These are phyloP conservation scores for Clarireedia paspali DNA, from an alignment of 2,329 filamentous ascomycete genomes.

Conservation along the genomic window DNA sequence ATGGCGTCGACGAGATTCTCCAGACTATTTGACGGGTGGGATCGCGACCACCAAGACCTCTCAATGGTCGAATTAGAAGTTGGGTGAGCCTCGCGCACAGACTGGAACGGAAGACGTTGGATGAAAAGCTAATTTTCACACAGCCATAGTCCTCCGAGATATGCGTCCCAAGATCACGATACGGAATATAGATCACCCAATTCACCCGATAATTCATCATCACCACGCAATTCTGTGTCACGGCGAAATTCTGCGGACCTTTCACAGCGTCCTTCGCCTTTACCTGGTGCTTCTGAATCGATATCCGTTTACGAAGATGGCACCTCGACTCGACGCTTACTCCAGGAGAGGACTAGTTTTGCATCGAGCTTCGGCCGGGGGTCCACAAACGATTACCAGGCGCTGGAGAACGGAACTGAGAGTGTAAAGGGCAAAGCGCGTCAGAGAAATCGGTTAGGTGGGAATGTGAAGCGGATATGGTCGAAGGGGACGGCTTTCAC, in stretches of 20 bases:
- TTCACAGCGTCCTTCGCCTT: neutral
- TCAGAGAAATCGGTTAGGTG: neutral
- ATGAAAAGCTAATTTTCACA: neutral
- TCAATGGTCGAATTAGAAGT: slow-evolving; percentile 3
- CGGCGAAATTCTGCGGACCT: neutral
- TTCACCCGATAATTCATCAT: no score
- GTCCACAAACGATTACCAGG: neutral
- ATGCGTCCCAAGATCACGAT: neutral
- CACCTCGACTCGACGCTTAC: neutral
- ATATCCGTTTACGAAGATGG: neutral
- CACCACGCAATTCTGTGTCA: no score
- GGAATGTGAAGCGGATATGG: slow-evolving; percentile 5
- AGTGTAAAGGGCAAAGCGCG: neutral
- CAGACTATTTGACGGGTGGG: slow-evolving; percentile 11
- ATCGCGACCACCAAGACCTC: slow-evolving; percentile 4
- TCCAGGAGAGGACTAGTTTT: neutral
- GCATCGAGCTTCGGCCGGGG: neutral
- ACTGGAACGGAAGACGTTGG: neutral
- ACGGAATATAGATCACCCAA: neutral
- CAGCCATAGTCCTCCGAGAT: neutral
- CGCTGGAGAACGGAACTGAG: neutral
- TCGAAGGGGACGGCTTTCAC: neutral
- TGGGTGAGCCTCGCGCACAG: neutral
- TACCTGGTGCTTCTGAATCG: neutral
- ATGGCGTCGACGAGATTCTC: slow-evolving; percentile 6